phyloP scores from a whole-genome alignment of 2,329 filamentous ascomycete genomes.

The Penicillium polonicum region DNA sequence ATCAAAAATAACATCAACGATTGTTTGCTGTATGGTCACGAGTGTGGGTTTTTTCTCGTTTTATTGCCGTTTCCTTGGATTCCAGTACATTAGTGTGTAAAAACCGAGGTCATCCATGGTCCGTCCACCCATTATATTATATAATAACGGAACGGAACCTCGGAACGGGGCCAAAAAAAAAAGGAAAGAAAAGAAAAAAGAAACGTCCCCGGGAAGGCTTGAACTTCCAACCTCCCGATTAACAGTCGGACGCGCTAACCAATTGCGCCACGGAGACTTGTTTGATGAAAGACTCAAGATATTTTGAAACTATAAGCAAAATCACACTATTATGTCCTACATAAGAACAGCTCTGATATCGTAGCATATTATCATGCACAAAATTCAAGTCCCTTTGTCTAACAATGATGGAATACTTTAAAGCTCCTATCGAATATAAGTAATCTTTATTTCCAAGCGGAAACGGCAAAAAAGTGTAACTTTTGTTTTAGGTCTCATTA shows the following conservation, averaged over 20 bases:
- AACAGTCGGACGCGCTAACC: conserved; percentile 34
- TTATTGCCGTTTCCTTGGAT: no score
- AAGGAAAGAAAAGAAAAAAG: conserved; percentile 2
- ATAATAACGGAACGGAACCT: no score
- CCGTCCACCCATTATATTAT: no score
- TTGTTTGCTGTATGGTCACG: background rate
- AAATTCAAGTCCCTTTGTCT: background rate
- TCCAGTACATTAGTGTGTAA: background rate
- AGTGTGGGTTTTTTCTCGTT: no score
- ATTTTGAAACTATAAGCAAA: background rate
- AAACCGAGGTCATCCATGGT: background rate
- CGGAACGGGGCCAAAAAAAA: background rate
- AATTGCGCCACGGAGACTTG: conserved; percentile 34
- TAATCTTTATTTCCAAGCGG: no score
- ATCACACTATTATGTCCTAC: background rate
- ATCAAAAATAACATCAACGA: background rate
- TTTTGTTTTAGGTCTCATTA: no score
- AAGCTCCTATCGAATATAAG: background rate
- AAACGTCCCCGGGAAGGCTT: conserved; percentile 41
- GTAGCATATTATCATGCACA: background rate
- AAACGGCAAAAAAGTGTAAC: fast-evolving
- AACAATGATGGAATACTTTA: background rate
- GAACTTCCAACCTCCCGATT: conserved; percentile 42
- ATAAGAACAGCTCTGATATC: background rate
- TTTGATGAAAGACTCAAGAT: background rate